Conservation (phyloP, 1,284 basidiomycete species). For the Tilletia walkeri region DNA sequence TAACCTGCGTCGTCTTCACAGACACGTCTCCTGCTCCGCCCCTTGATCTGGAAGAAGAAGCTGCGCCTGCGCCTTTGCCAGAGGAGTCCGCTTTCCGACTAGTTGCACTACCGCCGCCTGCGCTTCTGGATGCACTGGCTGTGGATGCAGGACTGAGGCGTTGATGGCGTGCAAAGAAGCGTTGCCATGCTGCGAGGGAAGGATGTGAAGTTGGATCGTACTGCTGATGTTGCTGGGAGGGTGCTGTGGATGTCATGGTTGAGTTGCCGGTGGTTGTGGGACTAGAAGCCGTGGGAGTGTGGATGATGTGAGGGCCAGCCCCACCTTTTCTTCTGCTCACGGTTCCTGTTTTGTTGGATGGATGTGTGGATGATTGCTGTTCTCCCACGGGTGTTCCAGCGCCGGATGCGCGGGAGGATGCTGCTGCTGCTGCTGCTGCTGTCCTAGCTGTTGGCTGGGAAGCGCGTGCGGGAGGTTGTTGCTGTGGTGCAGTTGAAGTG, state of each 20-base stretch:
- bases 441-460: too few relatives aligned
- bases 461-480: too few relatives aligned
- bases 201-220: conserved; percentile 6
- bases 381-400: too few relatives aligned
- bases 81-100: background rate
- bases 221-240: background rate
- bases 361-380: too few relatives aligned
- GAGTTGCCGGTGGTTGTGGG: background rate
- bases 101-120: background rate
- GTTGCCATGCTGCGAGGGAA: background rate
- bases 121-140: background rate
- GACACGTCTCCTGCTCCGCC: too few relatives aligned
- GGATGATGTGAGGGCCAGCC: background rate
- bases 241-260: background rate
- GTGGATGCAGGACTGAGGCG: background rate
- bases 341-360: background rate
- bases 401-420: too few relatives aligned
- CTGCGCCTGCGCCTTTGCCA: background rate
- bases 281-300: background rate
- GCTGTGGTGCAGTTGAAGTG: too few relatives aligned
- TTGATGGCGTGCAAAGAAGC: conserved; percentile 12
- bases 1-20: background rate
- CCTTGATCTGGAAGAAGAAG: background rate
- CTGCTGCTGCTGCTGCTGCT: too few relatives aligned
- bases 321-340: background rate